Base-by-base conservation (phyloP, 1,284 basidiomycete genomes). In the Testicularia cyperi region DNA sequence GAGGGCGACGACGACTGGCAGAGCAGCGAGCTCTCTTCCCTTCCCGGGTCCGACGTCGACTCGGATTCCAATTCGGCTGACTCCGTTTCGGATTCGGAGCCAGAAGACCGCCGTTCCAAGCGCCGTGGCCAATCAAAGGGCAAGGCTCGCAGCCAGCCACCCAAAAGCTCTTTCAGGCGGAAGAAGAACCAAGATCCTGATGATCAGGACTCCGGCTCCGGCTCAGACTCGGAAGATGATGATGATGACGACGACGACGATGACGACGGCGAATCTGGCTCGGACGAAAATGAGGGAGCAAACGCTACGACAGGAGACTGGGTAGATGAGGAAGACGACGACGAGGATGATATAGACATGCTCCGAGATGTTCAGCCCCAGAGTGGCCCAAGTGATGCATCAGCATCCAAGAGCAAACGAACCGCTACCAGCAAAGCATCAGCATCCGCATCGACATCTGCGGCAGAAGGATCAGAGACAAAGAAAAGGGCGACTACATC, bases 1-100 rank as follows among this genome's bases (percentile, higher is more conserved):
- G 51, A 54, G 33, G 57, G 57, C 7, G 51, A 55, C 25, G 40
- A 61, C 12, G 57, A 61, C 29, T 61, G 57, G 57, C 56, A 53
- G 29, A 43, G 38, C 28, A 51, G 55, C 46, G 57, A 61, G 33
- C 39, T 61, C 13, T 61, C 57, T 12, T 61, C 57, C 2, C 51
- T 55, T 8, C 38, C 42, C n/a, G 57, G 42, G 21, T 41, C 45
- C 6, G 55, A 58, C 26, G 48, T 44, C 16, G 45, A 55, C 21
- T 8, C 8, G 8, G 25, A 26, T 14, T 26, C 25, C 25, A 14
- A 8, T 14, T 26, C 25, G 25, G 8, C 8, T 8, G 9, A 8
- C 14, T 8, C 9, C 18, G 9, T 15, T 16, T 20, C 18, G 18
- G 13, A 20, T 8, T 13, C 20, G 20, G n/a, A n/a, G n/a, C n/a